Evolutionary conservation across 2,329 filamentous ascomycete species (phyloP).

Genomic region (Phialophora macrospora): DNA sequence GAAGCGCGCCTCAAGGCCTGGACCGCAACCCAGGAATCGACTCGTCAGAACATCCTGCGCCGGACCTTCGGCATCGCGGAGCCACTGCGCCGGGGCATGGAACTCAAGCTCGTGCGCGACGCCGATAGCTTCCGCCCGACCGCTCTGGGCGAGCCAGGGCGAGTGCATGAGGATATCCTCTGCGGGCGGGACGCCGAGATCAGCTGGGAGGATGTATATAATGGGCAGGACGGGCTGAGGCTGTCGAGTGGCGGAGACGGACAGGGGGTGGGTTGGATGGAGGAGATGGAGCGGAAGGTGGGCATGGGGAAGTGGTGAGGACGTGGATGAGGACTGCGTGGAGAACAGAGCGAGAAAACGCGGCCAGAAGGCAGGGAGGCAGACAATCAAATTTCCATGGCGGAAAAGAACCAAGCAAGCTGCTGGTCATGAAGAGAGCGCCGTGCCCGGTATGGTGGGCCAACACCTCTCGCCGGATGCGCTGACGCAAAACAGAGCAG

Average conservation of each 20-base stretch:
- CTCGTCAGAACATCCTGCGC: slow-evolving; percentile 87
- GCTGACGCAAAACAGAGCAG: too few species aligned
- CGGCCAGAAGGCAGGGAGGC: background rate
- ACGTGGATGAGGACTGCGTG: background rate
- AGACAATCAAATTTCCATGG: background rate
- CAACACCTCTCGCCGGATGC: too few species aligned
- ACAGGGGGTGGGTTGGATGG: slow-evolving; percentile 35
- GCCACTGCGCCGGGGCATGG: slow-evolving; percentile 91
- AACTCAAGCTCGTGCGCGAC: slow-evolving; percentile 82
- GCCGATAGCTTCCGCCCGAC: slow-evolving; percentile 76
- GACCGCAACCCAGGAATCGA: slow-evolving; percentile 82
- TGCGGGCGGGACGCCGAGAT: slow-evolving; percentile 76
- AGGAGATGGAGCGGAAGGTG: slow-evolving; percentile 40
- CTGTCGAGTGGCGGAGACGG: slow-evolving; percentile 32
- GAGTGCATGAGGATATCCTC: slow-evolving; percentile 87
- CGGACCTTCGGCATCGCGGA: slow-evolving; percentile 90
- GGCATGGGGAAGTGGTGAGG: slow-evolving; percentile 39
- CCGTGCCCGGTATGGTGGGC: too few species aligned
- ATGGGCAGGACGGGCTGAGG: slow-evolving; percentile 38
- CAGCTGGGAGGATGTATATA: slow-evolving; percentile 84
- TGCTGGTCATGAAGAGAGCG: background rate
- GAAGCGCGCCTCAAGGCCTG: slow-evolving; percentile 87
- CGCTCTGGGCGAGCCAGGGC: slow-evolving; percentile 60
- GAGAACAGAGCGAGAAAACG: too few species aligned
- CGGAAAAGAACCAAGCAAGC: background rate